Conservation (phyloP, 768 basidiomycete species). For the Suillus occidentalis region DNA sequence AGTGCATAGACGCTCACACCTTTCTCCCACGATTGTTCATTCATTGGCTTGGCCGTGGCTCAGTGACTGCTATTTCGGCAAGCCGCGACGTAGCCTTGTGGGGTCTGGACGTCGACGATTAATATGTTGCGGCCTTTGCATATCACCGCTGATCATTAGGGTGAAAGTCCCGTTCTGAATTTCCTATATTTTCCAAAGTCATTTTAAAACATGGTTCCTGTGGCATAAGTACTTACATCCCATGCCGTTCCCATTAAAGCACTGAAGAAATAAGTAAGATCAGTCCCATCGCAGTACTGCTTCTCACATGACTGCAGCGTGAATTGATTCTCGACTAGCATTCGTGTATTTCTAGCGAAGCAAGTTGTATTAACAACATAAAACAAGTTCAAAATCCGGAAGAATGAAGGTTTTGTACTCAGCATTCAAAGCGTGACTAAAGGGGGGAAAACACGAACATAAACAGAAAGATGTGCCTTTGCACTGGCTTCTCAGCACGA, state of each 20-base stretch:
- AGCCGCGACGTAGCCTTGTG: not conserved
- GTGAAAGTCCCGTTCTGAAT: not conserved
- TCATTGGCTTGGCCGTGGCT: no score
- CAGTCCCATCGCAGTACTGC: not conserved
- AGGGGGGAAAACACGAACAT: not conserved
- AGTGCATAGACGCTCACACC: not conserved
- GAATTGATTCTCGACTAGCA: not conserved
- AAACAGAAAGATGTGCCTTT: not conserved
- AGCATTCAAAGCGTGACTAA: not conserved
- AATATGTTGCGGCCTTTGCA: not conserved
- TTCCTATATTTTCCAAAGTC: not conserved
- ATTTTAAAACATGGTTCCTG: not conserved
- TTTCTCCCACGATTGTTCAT: not conserved
- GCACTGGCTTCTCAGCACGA: not conserved
- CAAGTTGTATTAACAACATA: not conserved
- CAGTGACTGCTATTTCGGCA: not conserved
- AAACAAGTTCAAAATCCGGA: not conserved
- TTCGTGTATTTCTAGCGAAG: not conserved
- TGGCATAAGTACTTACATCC: not conserved
- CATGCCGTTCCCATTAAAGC: not conserved
- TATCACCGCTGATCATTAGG: not conserved
- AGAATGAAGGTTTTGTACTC: not conserved
- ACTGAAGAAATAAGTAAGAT: not conserved
- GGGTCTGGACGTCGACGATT: not conserved
- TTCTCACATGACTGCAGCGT: not conserved